Percentiles rank a stretch among this genome's conserved stretches.
Evolutionary conservation across 768 basidiomycete genomes (phyloP).

Genomic region (Exsudoporus frostii): DNA sequence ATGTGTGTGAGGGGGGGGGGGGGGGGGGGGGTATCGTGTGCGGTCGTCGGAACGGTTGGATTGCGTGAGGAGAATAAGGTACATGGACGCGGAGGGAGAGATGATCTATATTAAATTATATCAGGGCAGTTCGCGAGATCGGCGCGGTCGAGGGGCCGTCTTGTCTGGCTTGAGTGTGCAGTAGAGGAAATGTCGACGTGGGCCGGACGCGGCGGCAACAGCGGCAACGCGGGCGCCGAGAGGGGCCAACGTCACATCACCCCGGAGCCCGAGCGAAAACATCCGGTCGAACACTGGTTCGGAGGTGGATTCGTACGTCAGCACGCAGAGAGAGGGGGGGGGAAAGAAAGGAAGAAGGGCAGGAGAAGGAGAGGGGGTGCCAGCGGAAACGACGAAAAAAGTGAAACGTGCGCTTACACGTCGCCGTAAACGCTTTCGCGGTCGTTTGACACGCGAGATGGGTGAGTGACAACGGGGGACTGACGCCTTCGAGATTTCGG

Average conservation of each 20-base stretch:
- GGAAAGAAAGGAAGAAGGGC: no score
- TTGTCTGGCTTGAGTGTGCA: conserved; percentile 70
- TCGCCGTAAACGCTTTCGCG: conserved; percentile 86
- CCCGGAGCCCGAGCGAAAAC: conserved; percentile 82
- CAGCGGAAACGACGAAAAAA: not conserved
- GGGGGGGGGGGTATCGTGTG: no score
- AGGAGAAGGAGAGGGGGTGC: no score
- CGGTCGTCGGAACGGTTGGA: no score
- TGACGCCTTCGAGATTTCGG: conserved; percentile 85
- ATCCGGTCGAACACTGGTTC: conserved; percentile 80
- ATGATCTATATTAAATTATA: not conserved
- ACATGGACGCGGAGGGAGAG: no score
- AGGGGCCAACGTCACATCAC: conserved; percentile 57
- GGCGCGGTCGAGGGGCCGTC: conserved; percentile 40
- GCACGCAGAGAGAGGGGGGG: not conserved
- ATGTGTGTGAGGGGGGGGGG: no score
- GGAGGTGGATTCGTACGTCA: not conserved
- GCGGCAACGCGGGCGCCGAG: conserved; percentile 64
- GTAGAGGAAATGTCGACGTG: conserved; percentile 81
- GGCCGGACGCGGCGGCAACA: conserved; percentile 64
- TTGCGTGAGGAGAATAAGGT: no score
- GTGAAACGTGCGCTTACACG: conserved; percentile 45
- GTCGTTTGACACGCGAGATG: conserved; percentile 87
- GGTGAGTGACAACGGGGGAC: conserved; percentile 80
- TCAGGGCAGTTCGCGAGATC: conserved; percentile 37